A percentile compares a stretch with the other conserved stretches of the same genome.
Conservation (phyloP, 768 basidiomycete species). For the Clitopilus passeckerianus region DNA sequence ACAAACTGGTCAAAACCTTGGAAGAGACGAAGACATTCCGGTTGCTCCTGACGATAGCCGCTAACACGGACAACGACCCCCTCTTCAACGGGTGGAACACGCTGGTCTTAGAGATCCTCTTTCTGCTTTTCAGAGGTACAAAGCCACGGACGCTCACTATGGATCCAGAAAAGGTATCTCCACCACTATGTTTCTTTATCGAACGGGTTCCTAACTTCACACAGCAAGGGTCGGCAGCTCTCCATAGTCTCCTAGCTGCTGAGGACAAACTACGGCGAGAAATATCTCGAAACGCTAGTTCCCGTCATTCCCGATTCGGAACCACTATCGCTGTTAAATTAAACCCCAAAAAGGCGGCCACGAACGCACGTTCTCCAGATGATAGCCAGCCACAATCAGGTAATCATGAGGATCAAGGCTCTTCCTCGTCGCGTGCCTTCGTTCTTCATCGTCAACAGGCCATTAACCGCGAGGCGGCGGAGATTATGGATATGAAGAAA, state of each 20-base stretch:
- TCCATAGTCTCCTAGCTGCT: constrained; percentile 71
- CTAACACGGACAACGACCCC: constrained; percentile 70
- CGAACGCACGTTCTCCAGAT: not conserved
- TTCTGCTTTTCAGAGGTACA: constrained; percentile 81
- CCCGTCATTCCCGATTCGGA: constrained; percentile 94
- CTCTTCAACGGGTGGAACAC: constrained; percentile 86
- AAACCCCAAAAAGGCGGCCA: constrained; percentile 45
- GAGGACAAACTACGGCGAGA: constrained; percentile 67
- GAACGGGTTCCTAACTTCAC: not conserved
- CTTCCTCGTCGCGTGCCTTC: constrained; percentile 42
- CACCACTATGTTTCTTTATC: too few species aligned
- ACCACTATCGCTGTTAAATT: constrained; percentile 85
- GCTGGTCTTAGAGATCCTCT: constrained; percentile 88
- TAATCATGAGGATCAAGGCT: constrained; percentile 10
- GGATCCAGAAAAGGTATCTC: constrained; percentile 60
- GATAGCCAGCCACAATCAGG: constrained; percentile 5
- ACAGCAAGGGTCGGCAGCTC: constrained; percentile 63
- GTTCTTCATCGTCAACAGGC: constrained; percentile 87
- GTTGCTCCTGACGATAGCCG: constrained; percentile 80
- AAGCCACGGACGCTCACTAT: constrained; percentile 52
- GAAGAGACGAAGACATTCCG: constrained; percentile 70
- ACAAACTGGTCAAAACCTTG: constrained; percentile 65
- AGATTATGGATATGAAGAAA: constrained; percentile 68
- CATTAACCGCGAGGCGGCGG: constrained; percentile 60
- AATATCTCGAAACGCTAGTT: constrained; percentile 47